Base-by-base conservation (phyloP, 441 rosid species). In the Biscutella laevigata region DNA sequence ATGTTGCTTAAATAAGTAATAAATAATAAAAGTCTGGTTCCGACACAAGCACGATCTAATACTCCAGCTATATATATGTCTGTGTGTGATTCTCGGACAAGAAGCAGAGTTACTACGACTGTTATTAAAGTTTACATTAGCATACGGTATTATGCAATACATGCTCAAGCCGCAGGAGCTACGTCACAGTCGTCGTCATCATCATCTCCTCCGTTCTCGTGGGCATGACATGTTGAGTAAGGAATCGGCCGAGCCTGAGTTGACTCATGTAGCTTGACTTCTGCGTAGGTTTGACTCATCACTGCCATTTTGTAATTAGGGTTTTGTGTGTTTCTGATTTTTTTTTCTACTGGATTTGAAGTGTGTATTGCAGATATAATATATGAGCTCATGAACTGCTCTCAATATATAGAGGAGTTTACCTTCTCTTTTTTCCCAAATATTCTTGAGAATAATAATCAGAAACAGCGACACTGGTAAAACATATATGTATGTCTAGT, bases 151-250 rank as follows among this genome's bases (percentile, higher is more conserved):
- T 33, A 40, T 65, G 53, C 46, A 28, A n/a, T n/a, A n/a, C 36
- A 50, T 36, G 48, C 39, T 66, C 15, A 66, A 44, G 70, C 70
- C 24, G 70, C 70, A 3, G 70, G 70, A 27, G 70, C 70, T 24
- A 66, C 65, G 44, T 66, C 70, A 66, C 54, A 26, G 13, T 22
- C 65, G 42, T 66, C 70, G 40, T 66, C 70, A 15, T 66, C 70
- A 25, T 66, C 70, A 43, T 66, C 70, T 43, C 65, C 70, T 52
- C 64, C 70, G 50, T 38, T 43, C 54, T 58, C 70, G 10, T 28
- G 61, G 65, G 29, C 60, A 12, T 22, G 17, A 12, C 16, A 51
- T 50, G 5, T 22, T 59, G 53, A 59, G 61, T 30, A 22, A 37
- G 44, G 26, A 66, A 37, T 2, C 33, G 14, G 60, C 33, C 0